Base-by-base conservation (phyloP, 2,329 filamentous ascomycete genomes). In the Allantophomopsis lycopodina region DNA sequence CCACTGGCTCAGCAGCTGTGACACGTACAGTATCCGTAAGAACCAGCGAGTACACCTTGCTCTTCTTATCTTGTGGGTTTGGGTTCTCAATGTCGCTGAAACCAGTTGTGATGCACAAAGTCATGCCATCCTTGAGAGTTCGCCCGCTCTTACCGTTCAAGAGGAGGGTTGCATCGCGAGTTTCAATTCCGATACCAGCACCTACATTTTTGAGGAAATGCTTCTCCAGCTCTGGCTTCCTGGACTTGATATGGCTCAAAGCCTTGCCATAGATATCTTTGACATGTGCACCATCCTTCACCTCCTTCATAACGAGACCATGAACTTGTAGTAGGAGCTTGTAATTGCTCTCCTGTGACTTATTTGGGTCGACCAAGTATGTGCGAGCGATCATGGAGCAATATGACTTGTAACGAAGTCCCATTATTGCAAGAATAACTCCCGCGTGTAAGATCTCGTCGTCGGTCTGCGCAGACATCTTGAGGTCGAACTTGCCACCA, bases 321-420 rank as follows among this genome's bases (percentile, higher is more conserved):
- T 96, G 89, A 11, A 96, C 76, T 38, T 76, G 75, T 40, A 85
- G 68, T 4, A 98, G 71, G 13, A 95, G 74, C 53, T 89, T 93
- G 68, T 98, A 98, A 55, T 88, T 91, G 56, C 73, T 81, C 61
- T 96, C 91, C 57, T 98, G 91, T 1, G 83, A 77, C 61, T 95
- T 96, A 63, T 91, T 95, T 13, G 93, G 93, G 51, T 96, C 93
- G 36, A 98, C 89, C 44, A 98, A 71, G 59, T 94, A 98, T 7
- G 93, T 96, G 48, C 91, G 79, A 11, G 83, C 87, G 49, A 98
- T 86, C 44, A 87, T 76, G 2, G 88, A 94, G 56, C 84, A 88
- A 61, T 98, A 98, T 1, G 87, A 93, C 62, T 91, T 91, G 64
- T 98, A 98, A 48, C 91, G 77, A 45, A 98, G 71, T 39, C 91